phyloP scores from a whole-genome alignment of 2,329 filamentous ascomycete genomes.

The Chaetomiaceae sp. region DNA sequence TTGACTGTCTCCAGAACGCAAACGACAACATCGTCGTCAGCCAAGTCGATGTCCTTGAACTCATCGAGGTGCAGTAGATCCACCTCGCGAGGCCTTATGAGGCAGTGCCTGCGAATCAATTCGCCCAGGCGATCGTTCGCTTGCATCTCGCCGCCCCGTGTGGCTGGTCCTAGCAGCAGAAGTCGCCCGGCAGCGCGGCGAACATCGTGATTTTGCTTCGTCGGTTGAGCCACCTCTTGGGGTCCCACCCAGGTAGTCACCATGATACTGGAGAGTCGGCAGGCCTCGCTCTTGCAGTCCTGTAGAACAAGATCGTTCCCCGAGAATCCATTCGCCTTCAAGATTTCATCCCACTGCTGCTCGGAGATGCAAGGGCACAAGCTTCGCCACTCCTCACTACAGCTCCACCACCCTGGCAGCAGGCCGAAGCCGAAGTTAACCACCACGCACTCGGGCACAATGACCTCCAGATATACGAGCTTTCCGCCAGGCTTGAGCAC shows the following conservation, averaged over 20 bases:
- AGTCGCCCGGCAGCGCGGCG: too few relatives aligned
- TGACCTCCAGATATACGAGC: constrained; percentile 23
- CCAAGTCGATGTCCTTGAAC: background rate
- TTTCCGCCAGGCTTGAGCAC: constrained; percentile 34
- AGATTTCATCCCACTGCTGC: background rate
- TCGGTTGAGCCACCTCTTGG: background rate
- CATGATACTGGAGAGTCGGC: background rate
- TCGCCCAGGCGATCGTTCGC: too few relatives aligned
- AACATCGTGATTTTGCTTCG: background rate
- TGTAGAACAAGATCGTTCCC: background rate
- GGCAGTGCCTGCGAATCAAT: too few relatives aligned
- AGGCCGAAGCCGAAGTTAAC: background rate
- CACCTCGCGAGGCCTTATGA: too few relatives aligned
- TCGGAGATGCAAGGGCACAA: background rate
- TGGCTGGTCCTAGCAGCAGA: too few relatives aligned
- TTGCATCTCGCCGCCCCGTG: too few relatives aligned
- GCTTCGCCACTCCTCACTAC: constrained; percentile 11
- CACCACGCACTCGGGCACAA: background rate
- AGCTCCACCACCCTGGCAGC: constrained; percentile 31
- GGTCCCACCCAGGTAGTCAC: background rate
- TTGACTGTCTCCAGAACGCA: background rate
- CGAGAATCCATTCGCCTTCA: constrained; percentile 8
- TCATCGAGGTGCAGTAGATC: too few relatives aligned
- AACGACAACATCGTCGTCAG: background rate
- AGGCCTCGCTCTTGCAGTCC: constrained; percentile 1